A percentile compares a stretch with the other conserved stretches of the same genome.
Evolutionary conservation across 257 asterid genomes (phyloP).

Genomic region (Nicotiana tomentosiformis): DNA sequence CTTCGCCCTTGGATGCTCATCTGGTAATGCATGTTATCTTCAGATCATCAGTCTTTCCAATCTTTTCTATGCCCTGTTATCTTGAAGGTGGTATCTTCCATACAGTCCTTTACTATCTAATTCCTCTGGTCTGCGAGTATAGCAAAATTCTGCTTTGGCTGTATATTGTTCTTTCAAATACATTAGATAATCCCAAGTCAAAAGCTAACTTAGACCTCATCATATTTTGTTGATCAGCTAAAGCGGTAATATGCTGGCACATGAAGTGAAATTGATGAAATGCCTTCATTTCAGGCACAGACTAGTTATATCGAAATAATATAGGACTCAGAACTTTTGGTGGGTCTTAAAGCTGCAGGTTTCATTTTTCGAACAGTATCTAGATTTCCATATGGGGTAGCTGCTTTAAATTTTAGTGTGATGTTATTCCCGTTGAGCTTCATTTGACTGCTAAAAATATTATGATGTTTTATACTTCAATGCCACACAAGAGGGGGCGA

Average conservation of each 20-base stretch:
- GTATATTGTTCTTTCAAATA: neutral
- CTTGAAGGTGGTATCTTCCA: neutral
- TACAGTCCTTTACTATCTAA: neutral
- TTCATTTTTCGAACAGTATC: neutral
- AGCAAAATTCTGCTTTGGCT: neutral
- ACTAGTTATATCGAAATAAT: neutral
- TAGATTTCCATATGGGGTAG: neutral
- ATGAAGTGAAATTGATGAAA: neutral
- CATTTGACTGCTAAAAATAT: neutral
- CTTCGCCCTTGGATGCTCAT: slow-evolving; percentile 80
- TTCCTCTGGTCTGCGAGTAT: neutral
- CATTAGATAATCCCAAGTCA: neutral
- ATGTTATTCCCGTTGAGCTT: neutral
- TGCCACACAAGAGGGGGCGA: too few species aligned
- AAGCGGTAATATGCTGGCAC: neutral
- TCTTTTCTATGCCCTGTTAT: neutral
- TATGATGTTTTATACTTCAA: neutral
- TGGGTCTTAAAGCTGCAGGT: neutral
- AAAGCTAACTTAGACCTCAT: neutral
- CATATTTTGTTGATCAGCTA: neutral
- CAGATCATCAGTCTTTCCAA: neutral
- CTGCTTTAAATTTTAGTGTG: neutral
- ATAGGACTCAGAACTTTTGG: neutral
- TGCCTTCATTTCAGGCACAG: neutral
- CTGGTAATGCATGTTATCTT: slow-evolving; percentile 43